These are phyloP conservation scores for Laetiporus sulphureus DNA, from an alignment of 1,284 basidiomycete genomes.

Conservation along the genomic window DNA sequence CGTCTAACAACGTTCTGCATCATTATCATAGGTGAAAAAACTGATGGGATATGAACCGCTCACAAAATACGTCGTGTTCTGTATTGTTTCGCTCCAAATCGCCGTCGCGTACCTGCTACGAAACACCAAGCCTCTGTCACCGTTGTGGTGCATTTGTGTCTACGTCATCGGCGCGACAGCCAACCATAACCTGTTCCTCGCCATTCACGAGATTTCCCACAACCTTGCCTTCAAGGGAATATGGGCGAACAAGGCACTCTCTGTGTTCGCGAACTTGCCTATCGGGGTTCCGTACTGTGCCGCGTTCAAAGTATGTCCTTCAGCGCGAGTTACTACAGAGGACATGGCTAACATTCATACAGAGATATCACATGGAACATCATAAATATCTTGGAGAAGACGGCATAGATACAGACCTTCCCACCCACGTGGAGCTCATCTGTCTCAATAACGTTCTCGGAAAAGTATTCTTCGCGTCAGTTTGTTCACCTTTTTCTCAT, in stretches of 20 bases:
- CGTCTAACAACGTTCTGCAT: background rate
- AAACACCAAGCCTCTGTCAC: slow-evolving; percentile 61
- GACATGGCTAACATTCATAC: slow-evolving; percentile 7
- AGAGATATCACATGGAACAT: slow-evolving; percentile 92
- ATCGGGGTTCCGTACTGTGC: slow-evolving; percentile 95
- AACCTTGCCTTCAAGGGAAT: slow-evolving; percentile 91
- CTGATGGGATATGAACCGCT: slow-evolving; percentile 93
- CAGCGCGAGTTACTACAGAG: background rate
- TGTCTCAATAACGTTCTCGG: slow-evolving; percentile 95
- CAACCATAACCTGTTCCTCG: slow-evolving; percentile 96
- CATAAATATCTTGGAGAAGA: slow-evolving; percentile 96
- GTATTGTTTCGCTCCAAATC: slow-evolving; percentile 79
- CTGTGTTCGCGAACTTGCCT: slow-evolving; percentile 87
- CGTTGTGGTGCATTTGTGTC: slow-evolving; percentile 69
- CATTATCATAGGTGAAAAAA: slow-evolving; percentile 72
- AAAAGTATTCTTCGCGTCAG: slow-evolving; percentile 93
- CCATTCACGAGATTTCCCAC: slow-evolving; percentile 98
- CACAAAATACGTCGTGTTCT: slow-evolving; percentile 83
- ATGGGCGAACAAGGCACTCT: slow-evolving; percentile 78
- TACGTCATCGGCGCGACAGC: slow-evolving; percentile 91
- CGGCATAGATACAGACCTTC: slow-evolving; percentile 92
- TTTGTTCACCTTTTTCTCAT: slow-evolving; percentile 22
- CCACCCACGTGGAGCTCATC: slow-evolving; percentile 80
- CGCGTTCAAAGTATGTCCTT: slow-evolving; percentile 78
- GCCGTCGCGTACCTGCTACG: slow-evolving; percentile 60